Base-by-base conservation (phyloP, 345 rosid genomes). In the Schrenkiella parvula region DNA sequence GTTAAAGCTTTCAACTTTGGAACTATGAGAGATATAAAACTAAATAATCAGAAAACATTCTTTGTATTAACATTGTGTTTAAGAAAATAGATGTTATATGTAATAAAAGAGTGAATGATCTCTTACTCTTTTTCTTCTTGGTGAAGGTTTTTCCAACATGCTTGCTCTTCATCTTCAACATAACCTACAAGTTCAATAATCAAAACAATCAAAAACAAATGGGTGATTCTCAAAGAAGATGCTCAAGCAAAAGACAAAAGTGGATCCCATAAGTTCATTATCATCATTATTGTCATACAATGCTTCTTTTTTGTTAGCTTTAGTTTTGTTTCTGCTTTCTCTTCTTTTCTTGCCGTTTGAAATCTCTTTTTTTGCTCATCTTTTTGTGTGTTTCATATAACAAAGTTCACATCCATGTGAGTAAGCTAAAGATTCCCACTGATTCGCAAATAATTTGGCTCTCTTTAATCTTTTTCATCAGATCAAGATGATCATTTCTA, bases 51-150 rank as follows among this genome's bases (percentile, higher is more conserved):
- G 17, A 28, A 54, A 66, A 74, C 66, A 66, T 66, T 66, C 44
- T 74, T 48, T 57, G 72, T 57, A 18, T 43, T 14, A 15, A 41
- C n/a, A n/a, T n/a, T n/a, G 18, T 9, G n/a, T 26, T 6, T 19
- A 50, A 4, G 39, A 43, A 39, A 4, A 39, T 41, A 3, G 22
- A 44, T 59, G 22, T 38, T 31, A 68, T 72, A 47, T 57, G 34
- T 39, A 58, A 42, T 5, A 34, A n/a, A n/a, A 34, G 71, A 26
- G 64, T 64, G 21, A 34, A 46, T 64, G 25, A 75, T 75, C 34
- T 35, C 95, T 81, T 74, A 91, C 99, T 95, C 92, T 95, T 95
- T 92, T 95, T 91, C 99, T 95, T 95, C 87, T 95, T 95, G 38
- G 96, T 91, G 64, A 91, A 80, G 78, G 99, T 88, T 92, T 95